Percentiles rank a stretch among this genome's conserved stretches.
These are phyloP conservation scores for Dactylellina cionopaga DNA, from an alignment of 2,329 filamentous ascomycete genomes.

Conservation along the genomic window DNA sequence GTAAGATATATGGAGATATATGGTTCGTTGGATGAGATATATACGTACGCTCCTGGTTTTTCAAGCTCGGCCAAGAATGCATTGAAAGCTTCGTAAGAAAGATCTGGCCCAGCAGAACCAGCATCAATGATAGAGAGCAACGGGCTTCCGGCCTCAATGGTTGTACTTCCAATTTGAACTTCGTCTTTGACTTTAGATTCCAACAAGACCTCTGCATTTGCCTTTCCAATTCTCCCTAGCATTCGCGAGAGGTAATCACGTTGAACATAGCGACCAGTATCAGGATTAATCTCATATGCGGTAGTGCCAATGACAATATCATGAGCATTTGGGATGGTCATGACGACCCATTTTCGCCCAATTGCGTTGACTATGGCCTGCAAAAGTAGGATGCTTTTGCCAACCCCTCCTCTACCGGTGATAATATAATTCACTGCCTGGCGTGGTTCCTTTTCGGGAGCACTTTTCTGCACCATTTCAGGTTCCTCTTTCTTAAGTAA, in stretches of 20 bases:
- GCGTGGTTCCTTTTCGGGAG: conserved; percentile 18
- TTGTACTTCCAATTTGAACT: conserved; percentile 17
- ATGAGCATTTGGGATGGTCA: conserved; percentile 87
- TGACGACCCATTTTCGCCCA: conserved; percentile 84
- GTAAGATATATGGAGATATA: conserved; percentile 62
- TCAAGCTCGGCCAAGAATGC: conserved; percentile 54
- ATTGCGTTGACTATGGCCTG: conserved; percentile 85
- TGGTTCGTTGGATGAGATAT: background rate
- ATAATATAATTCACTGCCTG: conserved; percentile 32
- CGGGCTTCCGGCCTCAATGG: conserved; percentile 26
- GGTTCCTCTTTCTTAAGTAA: conserved; percentile 16
- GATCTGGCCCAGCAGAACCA: conserved; percentile 49
- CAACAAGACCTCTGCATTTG: conserved; percentile 70
- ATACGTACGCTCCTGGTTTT: conserved; percentile 52
- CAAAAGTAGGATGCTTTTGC: conserved; percentile 86
- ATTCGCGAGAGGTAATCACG: conserved; percentile 79
- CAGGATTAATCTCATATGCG: conserved; percentile 72
- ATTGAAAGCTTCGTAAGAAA: conserved; percentile 55
- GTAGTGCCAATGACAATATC: conserved; percentile 83
- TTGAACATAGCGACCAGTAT: conserved; percentile 79
- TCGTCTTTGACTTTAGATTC: conserved; percentile 12
- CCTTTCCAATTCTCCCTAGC: conserved; percentile 75
- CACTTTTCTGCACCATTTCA: conserved; percentile 11
- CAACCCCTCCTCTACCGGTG: conserved; percentile 65
- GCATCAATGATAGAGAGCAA: conserved; percentile 47